Percentiles rank a stretch among this genome's conserved stretches.
These are phyloP conservation scores for Psilocybe cyanescens DNA, from an alignment of 768 basidiomycete genomes.

Conservation along the genomic window DNA sequence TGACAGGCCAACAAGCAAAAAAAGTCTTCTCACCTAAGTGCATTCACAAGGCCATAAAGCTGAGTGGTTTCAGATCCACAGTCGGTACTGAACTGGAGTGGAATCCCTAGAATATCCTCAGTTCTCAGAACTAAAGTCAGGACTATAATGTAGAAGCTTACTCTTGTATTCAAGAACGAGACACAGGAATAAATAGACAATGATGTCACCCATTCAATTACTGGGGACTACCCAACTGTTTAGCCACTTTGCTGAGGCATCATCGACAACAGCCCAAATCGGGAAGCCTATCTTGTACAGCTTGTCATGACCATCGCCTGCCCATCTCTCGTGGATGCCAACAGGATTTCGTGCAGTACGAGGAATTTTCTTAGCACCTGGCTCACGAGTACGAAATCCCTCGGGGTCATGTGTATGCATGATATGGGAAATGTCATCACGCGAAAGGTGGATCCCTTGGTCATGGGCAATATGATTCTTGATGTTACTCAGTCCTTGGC, in stretches of 20 bases:
- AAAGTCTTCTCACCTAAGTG: conserved; percentile 27
- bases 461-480: conserved; percentile 20
- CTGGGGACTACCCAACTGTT: conserved; percentile 40
- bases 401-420: conserved; percentile 33
- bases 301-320: conserved; percentile 44
- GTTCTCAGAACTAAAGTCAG: no score
- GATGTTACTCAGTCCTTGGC: conserved; percentile 22
- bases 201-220: conserved; percentile 31
- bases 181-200: conserved; percentile 35
- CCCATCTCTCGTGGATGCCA: conserved; percentile 40
- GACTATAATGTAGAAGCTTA: background rate
- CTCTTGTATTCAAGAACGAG: conserved; percentile 26
- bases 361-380: conserved; percentile 29
- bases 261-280: conserved; percentile 38
- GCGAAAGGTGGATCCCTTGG: conserved; percentile 17
- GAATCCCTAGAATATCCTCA: conserved; percentile 28
- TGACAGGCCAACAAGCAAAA: conserved; percentile 8
- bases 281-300: conserved; percentile 42
- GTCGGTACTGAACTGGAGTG: conserved; percentile 37
- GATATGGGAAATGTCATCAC: conserved; percentile 19
- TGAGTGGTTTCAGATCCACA: conserved; percentile 39
- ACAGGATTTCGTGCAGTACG: conserved; percentile 28
- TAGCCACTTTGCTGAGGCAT: conserved; percentile 32
- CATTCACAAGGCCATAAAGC: conserved; percentile 33
- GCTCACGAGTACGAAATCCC: conserved; percentile 32